Base-by-base conservation (phyloP, 176 grass and related monocot genomes). In the Carex parvula region DNA sequence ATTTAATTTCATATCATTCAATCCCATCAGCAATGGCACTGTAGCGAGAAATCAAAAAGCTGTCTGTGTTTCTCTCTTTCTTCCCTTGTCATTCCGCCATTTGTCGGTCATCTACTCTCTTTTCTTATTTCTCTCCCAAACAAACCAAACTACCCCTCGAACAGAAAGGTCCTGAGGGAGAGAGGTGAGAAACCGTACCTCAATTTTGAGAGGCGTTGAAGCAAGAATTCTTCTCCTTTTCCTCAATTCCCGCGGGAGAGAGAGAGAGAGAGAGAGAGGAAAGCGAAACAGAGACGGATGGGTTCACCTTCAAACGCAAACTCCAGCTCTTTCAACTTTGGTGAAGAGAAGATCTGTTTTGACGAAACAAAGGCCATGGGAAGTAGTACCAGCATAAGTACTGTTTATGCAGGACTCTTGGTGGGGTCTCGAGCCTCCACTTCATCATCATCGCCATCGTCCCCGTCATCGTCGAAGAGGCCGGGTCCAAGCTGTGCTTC, bases 11-110 rank as follows among this genome's bases (percentile, higher is more conserved):
- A 64, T 82, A 82, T 55, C 37, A 70, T 71, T 21, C 39, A 66
- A 55, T 83, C 60, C 81, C 81, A 83, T 83, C 81, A 83, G 53
- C 81, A 69, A 83, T 83, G 81, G 81, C 62, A 83, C 61, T 83
- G 81, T 83, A 83, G 81, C 42, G 50, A n/a, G 26, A 69, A 83
- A 68, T 53, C 20, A 83, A 64, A 69, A 68, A 54, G 81, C 42
- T 83, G 18, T 30, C 58, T 64, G 64, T 35, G 68, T 71, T 42
- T 83, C 39, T 66, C 80, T 64, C 79, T 82, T 42, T 56, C 52
- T 54, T 54, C 61, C 60, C 35, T 82, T 18, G 58, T 30, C 41
- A 67, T 33, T 82, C 56, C 80, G 54, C 42, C 81, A 18, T 41
- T 66, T 83, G 81, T 83, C 62, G 81, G 81, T 83, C 81, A 83